Conservation (phyloP, 2,329 filamentous ascomycete genomes). For the Sclerotiophoma versabilis region DNA sequence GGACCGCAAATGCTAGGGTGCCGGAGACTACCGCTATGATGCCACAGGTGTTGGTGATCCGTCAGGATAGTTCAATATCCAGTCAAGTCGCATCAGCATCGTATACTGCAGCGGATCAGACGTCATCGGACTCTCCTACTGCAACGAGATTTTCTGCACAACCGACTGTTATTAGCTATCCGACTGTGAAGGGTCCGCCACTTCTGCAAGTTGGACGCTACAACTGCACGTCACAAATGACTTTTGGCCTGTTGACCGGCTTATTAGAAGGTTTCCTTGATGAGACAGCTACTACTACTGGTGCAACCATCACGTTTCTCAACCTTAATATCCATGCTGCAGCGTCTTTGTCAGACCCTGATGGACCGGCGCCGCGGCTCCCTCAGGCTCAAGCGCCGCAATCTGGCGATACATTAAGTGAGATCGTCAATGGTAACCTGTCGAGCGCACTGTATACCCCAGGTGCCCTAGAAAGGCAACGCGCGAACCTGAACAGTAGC, state of each 20-base stretch:
- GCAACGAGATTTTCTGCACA: conserved; percentile 17
- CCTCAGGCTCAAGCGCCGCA: conserved; percentile 55
- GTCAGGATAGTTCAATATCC: background rate
- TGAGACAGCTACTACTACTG: conserved; percentile 61
- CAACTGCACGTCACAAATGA: conserved; percentile 61
- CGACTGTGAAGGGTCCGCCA: conserved; percentile 32
- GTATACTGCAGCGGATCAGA: background rate
- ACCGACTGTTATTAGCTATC: conserved; percentile 26
- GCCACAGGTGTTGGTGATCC: conserved; percentile 1
- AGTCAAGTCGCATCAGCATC: background rate
- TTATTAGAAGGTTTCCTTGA: conserved; percentile 62
- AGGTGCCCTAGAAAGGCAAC: conserved; percentile 56
- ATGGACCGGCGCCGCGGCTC: conserved; percentile 52
- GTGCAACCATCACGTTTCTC: conserved; percentile 61
- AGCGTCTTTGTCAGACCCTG: conserved; percentile 43
- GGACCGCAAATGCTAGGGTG: conserved; percentile 25
- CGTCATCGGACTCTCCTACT: background rate
- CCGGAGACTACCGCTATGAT: conserved; percentile 15
- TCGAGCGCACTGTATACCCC: conserved; percentile 64
- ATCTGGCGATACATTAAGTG: conserved; percentile 54
- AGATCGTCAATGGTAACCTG: conserved; percentile 57
- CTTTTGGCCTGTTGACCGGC: conserved; percentile 57
- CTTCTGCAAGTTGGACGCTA: conserved; percentile 60
- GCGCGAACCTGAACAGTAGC: conserved; percentile 63
- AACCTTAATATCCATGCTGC: conserved; percentile 68